These are phyloP conservation scores for Ogataea trehaloabstinens DNA, from an alignment of 805 yeast species.

Conservation along the genomic window DNA sequence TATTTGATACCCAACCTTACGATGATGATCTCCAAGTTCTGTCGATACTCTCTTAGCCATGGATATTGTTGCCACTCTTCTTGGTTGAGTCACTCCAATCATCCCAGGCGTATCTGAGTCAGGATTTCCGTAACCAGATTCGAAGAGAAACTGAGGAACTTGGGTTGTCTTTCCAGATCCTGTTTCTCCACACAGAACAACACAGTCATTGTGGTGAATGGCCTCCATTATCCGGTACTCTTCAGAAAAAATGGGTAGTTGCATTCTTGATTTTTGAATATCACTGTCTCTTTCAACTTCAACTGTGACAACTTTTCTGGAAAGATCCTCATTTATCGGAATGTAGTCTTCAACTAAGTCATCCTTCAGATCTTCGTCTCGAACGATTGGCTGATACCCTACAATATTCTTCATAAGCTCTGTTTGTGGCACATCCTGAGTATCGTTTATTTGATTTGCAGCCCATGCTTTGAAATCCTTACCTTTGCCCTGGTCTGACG, in stretches of 20 bases:
- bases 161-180: conserved; percentile 99
- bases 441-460: conserved; percentile 59
- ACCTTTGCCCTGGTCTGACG: conserved; percentile 42
- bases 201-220: conserved; percentile 84
- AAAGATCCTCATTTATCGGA: conserved; percentile 51
- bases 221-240: conserved; percentile 97
- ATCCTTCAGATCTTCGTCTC: conserved; percentile 71
- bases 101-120: conserved; percentile 76
- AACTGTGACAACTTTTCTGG: conserved; percentile 66
- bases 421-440: conserved; percentile 56
- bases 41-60: conserved; percentile 79
- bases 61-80: conserved; percentile 92
- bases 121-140: conserved; percentile 78
- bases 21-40: conserved; percentile 72
- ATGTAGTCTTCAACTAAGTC: conserved; percentile 60
- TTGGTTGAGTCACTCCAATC: conserved; percentile 95
- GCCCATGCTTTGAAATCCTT: conserved; percentile 88
- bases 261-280: conserved; percentile 64
- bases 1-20: conserved; percentile 75
- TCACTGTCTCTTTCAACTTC: conserved; percentile 62
- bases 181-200: conserved; percentile 94
- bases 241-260: conserved; percentile 84
- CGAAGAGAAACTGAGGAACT: conserved; percentile 93
- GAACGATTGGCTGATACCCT: conserved; percentile 52
- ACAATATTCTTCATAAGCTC: conserved; percentile 50